A percentile compares a stretch with the other conserved stretches of the same genome.
Evolutionary conservation across 2,329 filamentous ascomycete species (phyloP).

Genomic region (Aspergillus bombycis): DNA sequence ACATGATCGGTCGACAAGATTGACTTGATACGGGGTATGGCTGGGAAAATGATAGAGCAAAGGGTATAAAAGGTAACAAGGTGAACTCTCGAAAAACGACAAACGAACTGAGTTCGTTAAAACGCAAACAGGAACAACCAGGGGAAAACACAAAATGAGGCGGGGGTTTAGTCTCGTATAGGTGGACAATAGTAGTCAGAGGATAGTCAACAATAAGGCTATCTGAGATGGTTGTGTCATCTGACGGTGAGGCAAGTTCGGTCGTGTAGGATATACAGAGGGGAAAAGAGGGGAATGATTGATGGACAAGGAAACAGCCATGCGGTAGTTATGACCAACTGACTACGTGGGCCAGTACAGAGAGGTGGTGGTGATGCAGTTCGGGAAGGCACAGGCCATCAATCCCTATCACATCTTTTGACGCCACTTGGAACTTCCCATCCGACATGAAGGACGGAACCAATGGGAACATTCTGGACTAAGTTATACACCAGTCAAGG

Average conservation of each 20-base stretch:
- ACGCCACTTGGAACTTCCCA: constrained; percentile 30
- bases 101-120: background rate
- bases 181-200: background rate
- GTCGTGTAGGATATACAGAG: constrained; percentile 11
- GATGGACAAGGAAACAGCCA: constrained; percentile 14
- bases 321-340: constrained; percentile 13
- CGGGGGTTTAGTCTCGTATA: constrained; percentile 1
- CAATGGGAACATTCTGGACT: constrained; percentile 26
- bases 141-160: background rate
- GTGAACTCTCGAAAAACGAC: background rate
- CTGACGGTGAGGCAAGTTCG: background rate
- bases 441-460: constrained; percentile 25
- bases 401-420: constrained; percentile 30
- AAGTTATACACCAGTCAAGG: constrained; percentile 14
- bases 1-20: constrained; percentile 30
- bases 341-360: constrained; percentile 25
- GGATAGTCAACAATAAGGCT: constrained; percentile 1
- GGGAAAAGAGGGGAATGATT: constrained; percentile 14
- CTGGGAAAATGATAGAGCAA: background rate
- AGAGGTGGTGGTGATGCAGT: constrained; percentile 27
- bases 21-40: background rate
- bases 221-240: background rate
- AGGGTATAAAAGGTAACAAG: background rate
- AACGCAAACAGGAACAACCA: constrained; percentile 1
- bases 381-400: constrained; percentile 35